Evolutionary conservation across 371 early-diverging fungal genomes (phyloP).

Genomic region (Mortierella sp.): DNA sequence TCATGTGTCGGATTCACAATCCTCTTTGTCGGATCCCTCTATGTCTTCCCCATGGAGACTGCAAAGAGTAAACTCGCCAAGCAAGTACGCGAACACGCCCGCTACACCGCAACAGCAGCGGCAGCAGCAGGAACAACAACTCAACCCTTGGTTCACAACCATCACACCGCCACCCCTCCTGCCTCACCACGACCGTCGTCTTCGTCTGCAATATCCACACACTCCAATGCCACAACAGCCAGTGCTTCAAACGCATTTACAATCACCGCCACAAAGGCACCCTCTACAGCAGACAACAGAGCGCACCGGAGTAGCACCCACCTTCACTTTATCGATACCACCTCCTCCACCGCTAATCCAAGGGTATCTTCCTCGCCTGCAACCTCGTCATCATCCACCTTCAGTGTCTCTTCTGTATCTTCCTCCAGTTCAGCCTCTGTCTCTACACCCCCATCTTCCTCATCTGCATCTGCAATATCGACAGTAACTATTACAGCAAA

Average conservation of each 20-base stretch:
- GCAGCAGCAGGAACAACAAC: background rate
- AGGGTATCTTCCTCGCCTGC: constrained; percentile 14
- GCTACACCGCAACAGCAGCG: constrained; percentile 16
- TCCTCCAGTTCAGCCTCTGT: constrained; percentile 4
- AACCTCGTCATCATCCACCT: background rate
- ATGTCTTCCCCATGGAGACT: constrained; percentile 25
- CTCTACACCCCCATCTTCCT: constrained; percentile 1
- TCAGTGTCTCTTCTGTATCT: background rate
- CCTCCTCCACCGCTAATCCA: background rate
- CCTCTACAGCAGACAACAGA: constrained; percentile 22
- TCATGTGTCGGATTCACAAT: constrained; percentile 44
- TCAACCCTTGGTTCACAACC: background rate
- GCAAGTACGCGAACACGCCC: constrained; percentile 24
- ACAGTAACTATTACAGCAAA: background rate
- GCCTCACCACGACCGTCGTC: constrained; percentile 23
- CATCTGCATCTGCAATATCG: constrained; percentile 10
- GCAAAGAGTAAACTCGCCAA: constrained; percentile 8
- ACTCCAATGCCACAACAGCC: background rate
- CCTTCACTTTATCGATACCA: constrained; percentile 23
- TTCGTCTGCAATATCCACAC: constrained; percentile 22
- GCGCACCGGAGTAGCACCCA: constrained; percentile 37
- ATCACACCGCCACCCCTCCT: constrained; percentile 13
- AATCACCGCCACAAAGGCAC: constrained; percentile 7
- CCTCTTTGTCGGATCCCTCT: constrained; percentile 49
- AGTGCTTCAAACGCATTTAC: background rate